These are phyloP conservation scores for Rubia balearica DNA, from an alignment of 305 asterid genomes.

Conservation along the genomic window DNA sequence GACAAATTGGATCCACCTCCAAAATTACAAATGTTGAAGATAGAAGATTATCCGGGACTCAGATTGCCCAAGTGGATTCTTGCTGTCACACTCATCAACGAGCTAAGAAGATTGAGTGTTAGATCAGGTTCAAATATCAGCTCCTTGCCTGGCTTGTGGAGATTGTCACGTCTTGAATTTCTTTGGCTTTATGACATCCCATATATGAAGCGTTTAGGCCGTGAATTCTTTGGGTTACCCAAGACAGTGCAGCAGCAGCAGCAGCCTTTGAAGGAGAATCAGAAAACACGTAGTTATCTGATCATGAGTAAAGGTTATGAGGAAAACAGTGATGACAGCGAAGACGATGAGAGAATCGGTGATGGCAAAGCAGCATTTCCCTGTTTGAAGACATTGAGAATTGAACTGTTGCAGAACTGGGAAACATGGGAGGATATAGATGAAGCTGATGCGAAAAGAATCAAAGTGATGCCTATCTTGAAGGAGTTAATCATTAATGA, in stretches of 20 bases:
- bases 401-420: not conserved
- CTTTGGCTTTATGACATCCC: not conserved
- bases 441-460: not conserved
- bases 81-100: not conserved
- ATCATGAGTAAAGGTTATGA: not conserved
- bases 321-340: not conserved
- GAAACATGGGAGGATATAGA: not conserved
- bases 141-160: not conserved
- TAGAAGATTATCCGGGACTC: not conserved
- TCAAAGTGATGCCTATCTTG: not conserved
- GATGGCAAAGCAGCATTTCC: not conserved
- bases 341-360: not conserved
- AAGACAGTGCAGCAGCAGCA: not conserved
- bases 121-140: slow-evolving; percentile 5
- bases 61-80: not conserved
- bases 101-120: not conserved
- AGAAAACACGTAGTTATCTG: not conserved
- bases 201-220: not conserved
- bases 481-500: not conserved
- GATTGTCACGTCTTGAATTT: not conserved
- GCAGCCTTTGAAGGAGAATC: not conserved
- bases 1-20: not conserved
- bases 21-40: not conserved
- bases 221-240: not conserved
- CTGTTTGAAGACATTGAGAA: not conserved